Evolutionary conservation across 495 filamentous ascomycete genomes (phyloP).

Genomic region (Sordaria brevicollis): DNA sequence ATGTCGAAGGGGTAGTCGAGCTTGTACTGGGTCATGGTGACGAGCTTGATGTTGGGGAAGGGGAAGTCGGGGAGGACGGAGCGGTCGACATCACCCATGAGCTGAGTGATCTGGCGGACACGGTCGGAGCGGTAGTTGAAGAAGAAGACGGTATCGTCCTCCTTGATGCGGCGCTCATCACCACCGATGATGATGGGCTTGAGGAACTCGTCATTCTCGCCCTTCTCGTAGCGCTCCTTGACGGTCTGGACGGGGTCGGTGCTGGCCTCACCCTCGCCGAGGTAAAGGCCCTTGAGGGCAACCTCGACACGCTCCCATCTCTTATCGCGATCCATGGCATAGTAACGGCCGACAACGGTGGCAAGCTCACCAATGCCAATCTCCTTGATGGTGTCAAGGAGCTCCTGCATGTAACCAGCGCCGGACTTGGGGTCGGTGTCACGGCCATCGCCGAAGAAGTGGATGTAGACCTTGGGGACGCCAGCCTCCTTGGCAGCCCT

Average conservation of each 20-base stretch:
- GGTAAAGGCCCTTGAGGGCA: constrained; percentile 74
- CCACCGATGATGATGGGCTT: constrained; percentile 95
- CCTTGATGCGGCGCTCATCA: constrained; percentile 71
- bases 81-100: constrained; percentile 83
- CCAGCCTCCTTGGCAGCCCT: constrained; percentile 78
- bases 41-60: constrained; percentile 85
- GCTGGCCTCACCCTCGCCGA: constrained; percentile 77
- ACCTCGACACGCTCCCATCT: constrained; percentile 92
- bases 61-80: constrained; percentile 85
- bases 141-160: constrained; percentile 93
- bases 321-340: constrained; percentile 99
- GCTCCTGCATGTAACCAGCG: constrained; percentile 72
- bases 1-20: constrained; percentile 84
- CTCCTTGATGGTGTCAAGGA: constrained; percentile 68
- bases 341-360: constrained; percentile 94
- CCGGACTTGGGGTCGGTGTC: constrained; percentile 95
- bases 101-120: constrained; percentile 91
- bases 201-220: constrained; percentile 93
- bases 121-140: constrained; percentile 99
- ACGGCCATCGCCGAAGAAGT: constrained; percentile 97
- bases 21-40: constrained; percentile 99
- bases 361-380: constrained; percentile 78
- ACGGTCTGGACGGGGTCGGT: constrained; percentile 79
- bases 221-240: constrained; percentile 74
- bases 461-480: constrained; percentile 87